These are phyloP conservation scores for Russula virescens DNA, from an alignment of 768 basidiomycete species.

Conservation along the genomic window DNA sequence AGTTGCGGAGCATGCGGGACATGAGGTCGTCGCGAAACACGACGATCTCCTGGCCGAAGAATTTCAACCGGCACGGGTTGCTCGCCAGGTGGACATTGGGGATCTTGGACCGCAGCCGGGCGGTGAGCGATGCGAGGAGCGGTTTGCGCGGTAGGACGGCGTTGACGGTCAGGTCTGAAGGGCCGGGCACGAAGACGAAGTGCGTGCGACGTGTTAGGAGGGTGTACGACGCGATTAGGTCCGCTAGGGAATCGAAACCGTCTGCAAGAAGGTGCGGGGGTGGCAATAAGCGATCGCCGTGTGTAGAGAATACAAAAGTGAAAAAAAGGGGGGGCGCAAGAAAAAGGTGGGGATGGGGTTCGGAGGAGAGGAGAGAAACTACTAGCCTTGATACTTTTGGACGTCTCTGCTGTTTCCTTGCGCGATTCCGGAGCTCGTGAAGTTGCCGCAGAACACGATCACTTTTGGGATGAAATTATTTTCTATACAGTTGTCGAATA, in stretches of 20 bases:
- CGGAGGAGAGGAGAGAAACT: neutral
- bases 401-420: slow-evolving; percentile 75
- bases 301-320: no score
- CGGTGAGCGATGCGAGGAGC: slow-evolving; percentile 49
- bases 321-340: no score
- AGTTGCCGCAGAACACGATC: slow-evolving; percentile 93
- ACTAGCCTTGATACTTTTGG: slow-evolving; percentile 76
- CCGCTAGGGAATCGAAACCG: slow-evolving; percentile 80
- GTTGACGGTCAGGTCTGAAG: slow-evolving; percentile 80
- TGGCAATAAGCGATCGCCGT: no score
- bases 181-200: slow-evolving; percentile 93
- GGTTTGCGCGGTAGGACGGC: slow-evolving; percentile 76
- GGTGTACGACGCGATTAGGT: slow-evolving; percentile 78
- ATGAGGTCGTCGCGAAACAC: slow-evolving; percentile 90
- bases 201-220: slow-evolving; percentile 71
- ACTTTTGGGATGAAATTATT: slow-evolving; percentile 82
- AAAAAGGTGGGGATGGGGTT: no score
- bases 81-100: slow-evolving; percentile 79
- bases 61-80: slow-evolving; percentile 92
- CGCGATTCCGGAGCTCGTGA: slow-evolving; percentile 75
- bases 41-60: slow-evolving; percentile 94
- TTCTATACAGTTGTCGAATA: slow-evolving; percentile 88
- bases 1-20: slow-evolving; percentile 89
- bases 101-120: slow-evolving; percentile 62
- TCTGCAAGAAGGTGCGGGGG: no score